Evolutionary conservation across 2,329 filamentous ascomycete species (phyloP).

Genomic region (Eutypa lata): DNA sequence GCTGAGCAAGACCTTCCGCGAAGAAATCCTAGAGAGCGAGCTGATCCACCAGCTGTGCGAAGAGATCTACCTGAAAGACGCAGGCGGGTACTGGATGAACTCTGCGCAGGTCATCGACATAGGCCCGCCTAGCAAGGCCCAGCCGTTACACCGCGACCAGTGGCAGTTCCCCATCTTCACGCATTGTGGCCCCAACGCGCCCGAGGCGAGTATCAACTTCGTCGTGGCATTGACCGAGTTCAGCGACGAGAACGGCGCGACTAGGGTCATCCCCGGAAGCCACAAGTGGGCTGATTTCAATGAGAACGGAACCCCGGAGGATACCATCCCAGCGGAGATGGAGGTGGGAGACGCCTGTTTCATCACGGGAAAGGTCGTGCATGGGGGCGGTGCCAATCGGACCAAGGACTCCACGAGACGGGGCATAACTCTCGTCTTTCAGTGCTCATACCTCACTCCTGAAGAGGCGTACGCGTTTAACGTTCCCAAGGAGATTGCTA

Average conservation of each 20-base stretch:
- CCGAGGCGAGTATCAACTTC: conserved; percentile 24
- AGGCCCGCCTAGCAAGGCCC: conserved; percentile 19
- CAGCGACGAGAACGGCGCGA: conserved; percentile 26
- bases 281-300: conserved; percentile 23
- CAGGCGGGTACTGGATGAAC: conserved; percentile 25
- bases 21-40: conserved; percentile 25
- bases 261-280: conserved; percentile 27
- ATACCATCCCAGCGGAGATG: conserved; percentile 24
- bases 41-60: conserved; percentile 24
- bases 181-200: conserved; percentile 18
- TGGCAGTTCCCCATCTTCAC: conserved; percentile 25
- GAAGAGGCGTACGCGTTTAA: conserved; percentile 26
- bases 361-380: conserved; percentile 30
- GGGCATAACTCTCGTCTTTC: conserved; percentile 22
- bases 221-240: conserved; percentile 26
- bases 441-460: conserved; percentile 24
- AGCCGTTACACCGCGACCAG: conserved; percentile 27
- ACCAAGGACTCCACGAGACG: conserved; percentile 18
- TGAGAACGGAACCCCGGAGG: conserved; percentile 14
- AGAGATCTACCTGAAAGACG: conserved; percentile 20
- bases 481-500: conserved; percentile 15
- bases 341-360: conserved; percentile 26
- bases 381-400: conserved; percentile 28
- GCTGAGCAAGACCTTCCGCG: conserved; percentile 24
- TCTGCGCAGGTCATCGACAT: conserved; percentile 21